Conservation (phyloP, 331 rosid genomes). For the Stylosanthes scabra region DNA sequence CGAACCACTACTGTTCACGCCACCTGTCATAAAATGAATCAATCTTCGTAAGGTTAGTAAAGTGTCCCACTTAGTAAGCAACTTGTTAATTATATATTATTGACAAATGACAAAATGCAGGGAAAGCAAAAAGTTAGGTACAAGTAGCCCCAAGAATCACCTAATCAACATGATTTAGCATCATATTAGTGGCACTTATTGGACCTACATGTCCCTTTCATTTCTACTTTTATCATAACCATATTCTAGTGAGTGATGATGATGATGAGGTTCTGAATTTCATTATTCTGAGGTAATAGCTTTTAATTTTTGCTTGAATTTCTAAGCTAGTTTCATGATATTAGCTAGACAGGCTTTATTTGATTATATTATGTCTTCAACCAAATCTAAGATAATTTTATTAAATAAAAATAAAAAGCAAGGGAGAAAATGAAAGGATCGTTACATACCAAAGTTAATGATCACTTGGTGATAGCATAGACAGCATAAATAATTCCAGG, state of each 20-base stretch:
- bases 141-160: background rate
- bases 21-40: constrained; percentile 42
- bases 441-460: constrained; percentile 38
- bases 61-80: background rate
- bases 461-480: constrained; percentile 71
- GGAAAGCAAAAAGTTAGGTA: background rate
- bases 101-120: background rate
- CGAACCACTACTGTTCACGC: background rate
- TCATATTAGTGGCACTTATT: background rate
- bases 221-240: background rate
- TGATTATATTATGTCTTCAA: too few relatives aligned
- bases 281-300: too few relatives aligned
- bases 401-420: background rate
- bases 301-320: too few relatives aligned
- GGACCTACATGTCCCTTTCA: background rate
- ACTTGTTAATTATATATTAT: background rate
- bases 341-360: too few relatives aligned
- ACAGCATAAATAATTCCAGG: constrained; percentile 88
- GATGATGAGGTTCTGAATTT: too few relatives aligned
- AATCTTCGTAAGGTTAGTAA: background rate
- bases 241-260: background rate
- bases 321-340: too few relatives aligned
- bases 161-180: constrained; percentile 13
- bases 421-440: background rate
- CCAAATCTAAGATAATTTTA: background rate